phyloP scores from a whole-genome alignment of 108 stramenopile species.

The Licmophora abbreviata region DNA sequence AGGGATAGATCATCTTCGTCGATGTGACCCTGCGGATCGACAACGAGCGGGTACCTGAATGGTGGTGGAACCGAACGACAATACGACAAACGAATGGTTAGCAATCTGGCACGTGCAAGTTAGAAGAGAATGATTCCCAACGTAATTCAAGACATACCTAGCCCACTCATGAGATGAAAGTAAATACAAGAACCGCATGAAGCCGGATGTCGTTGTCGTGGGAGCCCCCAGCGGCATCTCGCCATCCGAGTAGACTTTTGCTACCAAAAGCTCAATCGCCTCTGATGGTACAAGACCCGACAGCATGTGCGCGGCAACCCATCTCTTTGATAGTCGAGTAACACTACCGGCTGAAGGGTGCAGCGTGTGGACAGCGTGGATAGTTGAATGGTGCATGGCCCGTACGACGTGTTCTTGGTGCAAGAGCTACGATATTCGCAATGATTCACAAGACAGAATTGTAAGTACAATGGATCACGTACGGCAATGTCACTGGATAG shows the following conservation, averaged over 20 bases:
- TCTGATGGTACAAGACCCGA: conserved; percentile 65
- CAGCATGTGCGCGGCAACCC: conserved; percentile 72
- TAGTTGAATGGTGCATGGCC: conserved; percentile 67
- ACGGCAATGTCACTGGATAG: no score
- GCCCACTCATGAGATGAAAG: conserved; percentile 74
- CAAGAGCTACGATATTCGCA: conserved; percentile 23
- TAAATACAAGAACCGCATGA: conserved; percentile 55
- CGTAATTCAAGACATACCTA: conserved; percentile 18
- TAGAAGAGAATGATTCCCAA: background rate
- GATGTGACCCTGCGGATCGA: conserved; percentile 80
- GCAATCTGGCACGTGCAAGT: no score
- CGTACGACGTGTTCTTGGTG: conserved; percentile 55
- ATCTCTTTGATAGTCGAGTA: conserved; percentile 60
- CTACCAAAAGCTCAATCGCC: conserved; percentile 74
- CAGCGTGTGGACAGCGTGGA: conserved; percentile 68
- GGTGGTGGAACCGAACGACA: no score
- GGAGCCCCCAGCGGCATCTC: conserved; percentile 37
- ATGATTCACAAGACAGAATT: no score
- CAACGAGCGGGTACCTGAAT: conserved; percentile 59
- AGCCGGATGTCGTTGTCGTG: conserved; percentile 49
- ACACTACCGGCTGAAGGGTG: conserved; percentile 70
- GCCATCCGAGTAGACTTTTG: conserved; percentile 60
- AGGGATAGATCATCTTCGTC: conserved; percentile 31
- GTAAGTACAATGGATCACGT: no score
- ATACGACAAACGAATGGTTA: no score